Base-by-base conservation (phyloP, 2,329 filamentous ascomycete species). In the Xylariaceae sp. region DNA sequence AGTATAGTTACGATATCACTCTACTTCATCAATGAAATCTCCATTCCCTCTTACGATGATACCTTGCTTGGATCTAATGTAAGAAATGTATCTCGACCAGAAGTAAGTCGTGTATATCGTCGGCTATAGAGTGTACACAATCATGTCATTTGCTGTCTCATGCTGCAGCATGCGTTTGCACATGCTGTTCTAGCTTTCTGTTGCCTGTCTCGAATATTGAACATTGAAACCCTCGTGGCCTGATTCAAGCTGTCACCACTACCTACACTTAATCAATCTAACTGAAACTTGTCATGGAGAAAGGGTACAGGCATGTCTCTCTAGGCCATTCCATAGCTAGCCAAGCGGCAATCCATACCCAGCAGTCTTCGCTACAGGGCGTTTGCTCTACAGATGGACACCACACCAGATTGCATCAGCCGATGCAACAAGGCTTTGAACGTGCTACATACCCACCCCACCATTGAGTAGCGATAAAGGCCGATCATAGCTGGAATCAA, bases 371-470 rank as follows among this genome's bases (percentile, higher is more conserved):
- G 14, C 7, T 7, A 16, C 3, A 12, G 14, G 7, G 12, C 12
- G 41, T 57, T 54, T 52, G 44, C 44, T 48, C 49, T 40, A 4
- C 18, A 20, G 14, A 37, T 19, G 29, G 18, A 48, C 18, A 43
- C 40, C 48, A 47, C 40, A 37, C 40, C 16, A 53, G 20, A 20
- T 29, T 2, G 43, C 49, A 51, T 53, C 49, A 55, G 37, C n/a
- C 23, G 50, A 57, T 51, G 59, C 56, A 55, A 47, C 37, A 37
- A 59, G 59, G 56, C 56, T 41, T 50, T 37, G 14, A 19, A 53
- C 6, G 44, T 60, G 14, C 18, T 44, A 57, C 51, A 50, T 14
- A 9, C 37, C 32, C 32, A 16, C 14, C 7, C 32, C 32, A 37
- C 6, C 32, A 37, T 12, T 37, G 32, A 29, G 10, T 10, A 29